phyloP scores from a whole-genome alignment of 768 basidiomycete genomes.

The Pleurotus platypus region DNA sequence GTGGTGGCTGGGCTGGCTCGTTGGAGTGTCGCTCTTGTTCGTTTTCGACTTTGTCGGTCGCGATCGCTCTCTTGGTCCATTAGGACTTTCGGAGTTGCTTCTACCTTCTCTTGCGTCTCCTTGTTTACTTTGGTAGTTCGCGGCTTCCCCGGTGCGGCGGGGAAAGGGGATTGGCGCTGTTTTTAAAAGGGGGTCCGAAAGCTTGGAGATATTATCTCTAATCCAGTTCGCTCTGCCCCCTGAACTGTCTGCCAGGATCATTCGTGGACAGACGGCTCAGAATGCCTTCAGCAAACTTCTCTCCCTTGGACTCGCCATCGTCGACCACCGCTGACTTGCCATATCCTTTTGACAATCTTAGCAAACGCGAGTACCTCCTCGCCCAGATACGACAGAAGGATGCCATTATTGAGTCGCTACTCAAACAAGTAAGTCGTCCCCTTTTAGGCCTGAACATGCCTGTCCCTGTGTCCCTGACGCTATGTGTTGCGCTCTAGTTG shows the following conservation, averaged over 20 bases:
- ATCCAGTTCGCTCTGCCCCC: constrained; percentile 16
- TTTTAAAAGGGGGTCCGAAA: neutral
- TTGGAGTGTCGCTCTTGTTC: constrained; percentile 5
- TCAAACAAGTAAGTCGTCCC: constrained; percentile 62
- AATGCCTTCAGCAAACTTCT: constrained; percentile 16
- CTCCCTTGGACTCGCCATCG: constrained; percentile 23
- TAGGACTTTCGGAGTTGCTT: constrained; percentile 2
- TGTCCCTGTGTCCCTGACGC: neutral
- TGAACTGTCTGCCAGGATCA: constrained; percentile 15
- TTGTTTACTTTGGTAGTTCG: constrained; percentile 2
- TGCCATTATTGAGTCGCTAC: constrained; percentile 76
- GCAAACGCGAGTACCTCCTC: constrained; percentile 83
- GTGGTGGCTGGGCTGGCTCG: neutral
- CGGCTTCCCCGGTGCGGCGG: neutral
- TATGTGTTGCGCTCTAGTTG: constrained; percentile 35
- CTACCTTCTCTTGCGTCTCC: neutral
- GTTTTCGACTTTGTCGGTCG: constrained; percentile 10
- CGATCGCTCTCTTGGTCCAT: neutral
- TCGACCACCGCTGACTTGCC: constrained; percentile 36
- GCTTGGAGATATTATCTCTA: constrained; percentile 5
- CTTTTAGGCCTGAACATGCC: neutral
- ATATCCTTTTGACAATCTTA: constrained; percentile 35
- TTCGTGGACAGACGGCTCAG: neutral
- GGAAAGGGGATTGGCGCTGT: neutral
- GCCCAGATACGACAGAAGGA: constrained; percentile 88